Percentiles rank a stretch among this genome's conserved stretches.
Evolutionary conservation across 2,329 filamentous ascomycete genomes (phyloP).

Genomic region (Colletotrichum sp.): DNA sequence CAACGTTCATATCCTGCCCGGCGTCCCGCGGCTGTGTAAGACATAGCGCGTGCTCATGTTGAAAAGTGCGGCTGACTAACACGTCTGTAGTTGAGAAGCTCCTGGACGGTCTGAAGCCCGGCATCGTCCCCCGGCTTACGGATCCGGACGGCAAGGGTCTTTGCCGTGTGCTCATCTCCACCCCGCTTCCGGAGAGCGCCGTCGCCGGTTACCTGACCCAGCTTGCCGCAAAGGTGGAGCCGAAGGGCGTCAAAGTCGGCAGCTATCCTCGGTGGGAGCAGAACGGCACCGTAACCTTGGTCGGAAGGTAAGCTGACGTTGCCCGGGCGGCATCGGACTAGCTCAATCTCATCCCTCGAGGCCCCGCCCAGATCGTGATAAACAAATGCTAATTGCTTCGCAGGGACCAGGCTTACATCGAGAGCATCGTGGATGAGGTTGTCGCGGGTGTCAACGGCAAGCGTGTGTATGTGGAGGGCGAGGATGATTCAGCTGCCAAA

Average conservation of each 20-base stretch:
- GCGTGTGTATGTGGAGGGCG: slow-evolving; percentile 73
- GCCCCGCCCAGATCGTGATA: neutral
- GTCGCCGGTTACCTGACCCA: slow-evolving; percentile 85
- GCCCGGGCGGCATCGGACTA: neutral
- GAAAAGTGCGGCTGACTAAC: neutral
- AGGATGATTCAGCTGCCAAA: slow-evolving; percentile 54
- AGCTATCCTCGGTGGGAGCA: slow-evolving; percentile 95
- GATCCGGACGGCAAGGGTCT: slow-evolving; percentile 86
- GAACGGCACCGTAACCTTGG: slow-evolving; percentile 90
- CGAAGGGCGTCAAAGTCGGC: slow-evolving; percentile 87
- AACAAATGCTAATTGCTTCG: slow-evolving; percentile 25
- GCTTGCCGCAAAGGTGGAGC: slow-evolving; percentile 74
- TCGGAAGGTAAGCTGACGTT: slow-evolving; percentile 57
- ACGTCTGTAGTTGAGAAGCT: slow-evolving; percentile 67
- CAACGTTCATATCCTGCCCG: slow-evolving; percentile 92
- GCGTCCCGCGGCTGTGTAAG: slow-evolving; percentile 81
- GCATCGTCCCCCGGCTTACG: slow-evolving; percentile 70
- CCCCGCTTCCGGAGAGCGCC: slow-evolving; percentile 84
- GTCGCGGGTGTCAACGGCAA: slow-evolving; percentile 76
- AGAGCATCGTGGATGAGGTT: slow-evolving; percentile 80
- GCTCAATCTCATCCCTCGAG: neutral
- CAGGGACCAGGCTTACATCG: slow-evolving; percentile 77
- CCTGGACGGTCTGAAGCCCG: slow-evolving; percentile 76
- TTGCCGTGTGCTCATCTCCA: slow-evolving; percentile 81
- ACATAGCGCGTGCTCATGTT: neutral